Conservation (phyloP, 2,329 filamentous ascomycete genomes). For the Coniella lustricola region DNA sequence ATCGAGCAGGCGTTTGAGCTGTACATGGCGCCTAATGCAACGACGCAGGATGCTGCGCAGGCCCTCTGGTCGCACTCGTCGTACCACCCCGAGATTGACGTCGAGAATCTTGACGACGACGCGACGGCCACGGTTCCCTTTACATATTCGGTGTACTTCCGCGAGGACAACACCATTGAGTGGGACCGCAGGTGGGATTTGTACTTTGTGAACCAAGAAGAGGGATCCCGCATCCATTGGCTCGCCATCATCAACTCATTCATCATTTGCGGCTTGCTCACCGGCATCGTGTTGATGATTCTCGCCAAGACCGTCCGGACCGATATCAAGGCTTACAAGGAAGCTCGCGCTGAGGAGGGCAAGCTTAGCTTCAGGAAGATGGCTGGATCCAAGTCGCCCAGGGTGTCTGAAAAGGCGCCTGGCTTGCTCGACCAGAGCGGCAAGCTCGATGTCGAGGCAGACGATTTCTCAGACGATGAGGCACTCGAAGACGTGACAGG, state of each 20-base stretch:
- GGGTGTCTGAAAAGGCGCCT: conserved; percentile 42
- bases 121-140: conserved; percentile 69
- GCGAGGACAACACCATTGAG: conserved; percentile 71
- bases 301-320: conserved; percentile 69
- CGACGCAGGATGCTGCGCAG: conserved; percentile 36
- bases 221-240: conserved; percentile 78
- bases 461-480: conserved; percentile 62
- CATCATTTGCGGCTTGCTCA: conserved; percentile 73
- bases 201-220: conserved; percentile 83
- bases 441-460: conserved; percentile 45
- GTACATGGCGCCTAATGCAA: conserved; percentile 56
- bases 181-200: conserved; percentile 84
- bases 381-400: conserved; percentile 36
- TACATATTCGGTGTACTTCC: conserved; percentile 85
- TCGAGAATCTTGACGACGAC: conserved; percentile 51
- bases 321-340: conserved; percentile 70
- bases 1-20: conserved; percentile 62
- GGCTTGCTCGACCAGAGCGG: conserved; percentile 55
- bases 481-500: conserved; percentile 72
- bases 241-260: conserved; percentile 82
- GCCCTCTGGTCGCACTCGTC: conserved; percentile 46
- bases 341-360: conserved; percentile 58
- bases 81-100: conserved; percentile 48
- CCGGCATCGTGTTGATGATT: conserved; percentile 74
- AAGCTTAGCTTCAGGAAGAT: conserved; percentile 49